These are phyloP conservation scores for Plantago coronopus DNA, from an alignment of 305 asterid genomes.

Conservation along the genomic window DNA sequence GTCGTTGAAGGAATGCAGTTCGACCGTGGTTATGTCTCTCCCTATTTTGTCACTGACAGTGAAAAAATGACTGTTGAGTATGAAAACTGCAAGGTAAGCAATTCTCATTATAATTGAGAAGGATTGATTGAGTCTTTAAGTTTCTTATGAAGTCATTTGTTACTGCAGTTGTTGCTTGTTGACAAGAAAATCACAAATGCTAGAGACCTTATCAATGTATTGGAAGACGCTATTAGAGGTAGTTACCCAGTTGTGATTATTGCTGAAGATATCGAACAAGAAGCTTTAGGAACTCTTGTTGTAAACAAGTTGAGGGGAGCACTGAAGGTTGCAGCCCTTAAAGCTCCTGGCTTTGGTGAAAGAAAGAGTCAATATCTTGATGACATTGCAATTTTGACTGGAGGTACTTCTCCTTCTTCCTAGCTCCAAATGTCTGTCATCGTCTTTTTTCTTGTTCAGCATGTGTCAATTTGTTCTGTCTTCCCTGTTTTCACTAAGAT, in stretches of 20 bases:
- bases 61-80: constrained; percentile 87
- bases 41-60: constrained; percentile 78
- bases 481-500: not conserved
- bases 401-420: constrained; percentile 40
- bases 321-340: constrained; percentile 81
- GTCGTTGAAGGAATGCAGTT: constrained; percentile 97
- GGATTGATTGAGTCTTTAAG: not conserved
- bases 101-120: not conserved
- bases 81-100: constrained; percentile 81
- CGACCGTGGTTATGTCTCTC: constrained; percentile 89
- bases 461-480: not conserved
- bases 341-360: constrained; percentile 96
- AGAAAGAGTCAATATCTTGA: constrained; percentile 89
- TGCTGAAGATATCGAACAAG: constrained; percentile 94
- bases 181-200: constrained; percentile 91
- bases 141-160: not conserved
- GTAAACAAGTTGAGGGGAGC: constrained; percentile 89
- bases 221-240: constrained; percentile 86
- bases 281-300: constrained; percentile 87
- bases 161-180: constrained; percentile 64
- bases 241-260: constrained; percentile 66
- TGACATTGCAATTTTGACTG: constrained; percentile 79
- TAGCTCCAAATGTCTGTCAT: not conserved
- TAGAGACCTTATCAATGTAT: constrained; percentile 63
- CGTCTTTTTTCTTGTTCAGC: not conserved